Evolutionary conservation across 2,329 filamentous ascomycete species (phyloP), one percentile per base, ranked within the genome.

Genomic region (Ophiostoma sp.): DNA sequence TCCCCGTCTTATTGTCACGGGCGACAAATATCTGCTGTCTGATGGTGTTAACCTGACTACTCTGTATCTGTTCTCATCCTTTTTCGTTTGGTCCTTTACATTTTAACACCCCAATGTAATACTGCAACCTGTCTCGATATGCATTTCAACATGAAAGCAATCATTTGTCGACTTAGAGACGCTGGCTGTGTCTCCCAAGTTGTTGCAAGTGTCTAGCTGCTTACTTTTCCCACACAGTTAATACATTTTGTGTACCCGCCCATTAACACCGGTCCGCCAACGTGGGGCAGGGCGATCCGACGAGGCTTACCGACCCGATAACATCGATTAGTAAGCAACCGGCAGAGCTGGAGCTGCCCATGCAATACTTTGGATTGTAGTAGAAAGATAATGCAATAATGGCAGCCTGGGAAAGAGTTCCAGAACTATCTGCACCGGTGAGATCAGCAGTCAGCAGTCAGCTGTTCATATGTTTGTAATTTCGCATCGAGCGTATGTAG

Each of bases 241-340:
- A 57, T 57, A 23, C n/a, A 57, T 57, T 57, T 13, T 57, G 52
- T 15, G 52, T 57, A 23, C 52, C 52, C 52, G 52, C 52, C 52
- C 52, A 57, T 27, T 57, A 57, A 57, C 23, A 57, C 52, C 44
- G 6, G 13, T 48, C 52, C 52, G n/a, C 48, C 15, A 10, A n/a
- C 52, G n/a, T 27, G 23, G 8, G 52, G 52, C 4, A 57, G 17
- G 52, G 23, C n/a, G 52, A 57, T 57, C 52, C 17, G 27, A 11
- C n/a, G 27, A 57, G 52, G 52, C 52, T 23, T 27, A 27, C 52
- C 52, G 8, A n/a, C n/a, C 23, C 17, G 0, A 57, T 57, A 3
- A 57, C 3, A 11, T 1, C 27, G 52, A 31, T 57, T 57, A 57
- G 52, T 57, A 27, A 57, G 27, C 20, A 4, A 11, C 8, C 6